Conservation (phyloP, 163 green algal genomes). For the Chloroidium sp. region DNA sequence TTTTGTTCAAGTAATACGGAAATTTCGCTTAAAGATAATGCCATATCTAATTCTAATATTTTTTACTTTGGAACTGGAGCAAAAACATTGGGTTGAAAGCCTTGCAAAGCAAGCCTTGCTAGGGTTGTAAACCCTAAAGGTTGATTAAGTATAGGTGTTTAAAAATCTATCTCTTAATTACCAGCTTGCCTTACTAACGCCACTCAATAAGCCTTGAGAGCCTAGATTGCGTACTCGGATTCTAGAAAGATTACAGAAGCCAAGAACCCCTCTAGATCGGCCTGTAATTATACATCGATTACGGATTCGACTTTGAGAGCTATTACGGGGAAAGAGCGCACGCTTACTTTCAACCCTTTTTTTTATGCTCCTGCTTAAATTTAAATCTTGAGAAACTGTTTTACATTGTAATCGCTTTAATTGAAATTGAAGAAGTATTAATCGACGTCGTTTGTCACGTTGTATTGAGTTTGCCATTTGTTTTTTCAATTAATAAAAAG, state of each 20-base stretch:
- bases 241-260: conserved; percentile 20
- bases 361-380: conserved; percentile 3
- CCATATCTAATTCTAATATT: conserved; percentile 22
- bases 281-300: conserved; percentile 12
- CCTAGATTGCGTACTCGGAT: conserved; percentile 24
- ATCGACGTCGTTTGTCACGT: conserved; percentile 16
- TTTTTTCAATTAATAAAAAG: conserved; percentile 5
- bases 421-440: conserved; percentile 6
- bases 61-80: neutral
- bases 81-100: neutral
- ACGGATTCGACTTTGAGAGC: conserved; percentile 1
- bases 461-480: conserved; percentile 14
- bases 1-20: conserved; percentile 39
- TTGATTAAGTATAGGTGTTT: conserved; percentile 5
- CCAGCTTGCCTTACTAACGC: conserved; percentile 16
- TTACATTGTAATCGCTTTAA: conserved; percentile 10
- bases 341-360: conserved; percentile 3
- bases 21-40: conserved; percentile 42
- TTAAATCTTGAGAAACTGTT: conserved; percentile 29
- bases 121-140: conserved; percentile 1
- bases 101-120: neutral
- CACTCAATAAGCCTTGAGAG: conserved; percentile 12
- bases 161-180: conserved; percentile 12
- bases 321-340: conserved; percentile 1
- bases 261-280: conserved; percentile 3